A percentile compares a stretch with the other conserved stretches of the same genome.
Conservation (phyloP, 169 alveolate genomes). For the Plasmodium inui region DNA sequence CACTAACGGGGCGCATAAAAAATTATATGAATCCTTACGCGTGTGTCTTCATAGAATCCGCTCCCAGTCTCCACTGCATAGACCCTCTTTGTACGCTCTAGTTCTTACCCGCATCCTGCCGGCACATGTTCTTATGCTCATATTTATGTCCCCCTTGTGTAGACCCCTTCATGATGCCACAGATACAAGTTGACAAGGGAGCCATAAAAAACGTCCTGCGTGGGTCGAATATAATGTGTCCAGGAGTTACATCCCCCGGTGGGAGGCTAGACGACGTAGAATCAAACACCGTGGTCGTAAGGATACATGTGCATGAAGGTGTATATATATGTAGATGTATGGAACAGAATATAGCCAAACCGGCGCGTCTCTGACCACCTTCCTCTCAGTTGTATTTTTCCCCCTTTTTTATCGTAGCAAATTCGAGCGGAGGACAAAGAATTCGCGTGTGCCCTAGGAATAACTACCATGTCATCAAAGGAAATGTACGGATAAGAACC, state of each 20-base stretch:
- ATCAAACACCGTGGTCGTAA: conserved; percentile 87
- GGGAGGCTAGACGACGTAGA: conserved; percentile 95
- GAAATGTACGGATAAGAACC: conserved; percentile 87
- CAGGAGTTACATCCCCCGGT: conserved; percentile 97
- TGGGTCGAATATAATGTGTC: conserved; percentile 98
- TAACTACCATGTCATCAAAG: conserved; percentile 93
- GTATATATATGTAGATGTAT: conserved; percentile 7
- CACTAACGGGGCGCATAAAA: background rate
- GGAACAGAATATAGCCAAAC: background rate
- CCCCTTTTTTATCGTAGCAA: conserved; percentile 79
- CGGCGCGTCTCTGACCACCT: background rate
- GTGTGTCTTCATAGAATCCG: background rate
- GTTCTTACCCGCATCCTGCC: background rate
- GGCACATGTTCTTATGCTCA: conserved; percentile 37
- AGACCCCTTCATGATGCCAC: conserved; percentile 96
- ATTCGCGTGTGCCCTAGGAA: conserved; percentile 96
- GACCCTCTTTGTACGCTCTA: background rate
- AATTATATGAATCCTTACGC: background rate
- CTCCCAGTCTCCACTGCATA: background rate
- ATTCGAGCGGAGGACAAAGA: conserved; percentile 94
- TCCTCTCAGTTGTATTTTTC: background rate
- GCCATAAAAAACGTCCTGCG: conserved; percentile 95
- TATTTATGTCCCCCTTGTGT: conserved; percentile 31
- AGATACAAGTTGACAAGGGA: conserved; percentile 97
- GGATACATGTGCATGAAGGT: conserved; percentile 21